phyloP scores from a whole-genome alignment of 2,329 filamentous ascomycete genomes.

The Davidsoniella australis region DNA sequence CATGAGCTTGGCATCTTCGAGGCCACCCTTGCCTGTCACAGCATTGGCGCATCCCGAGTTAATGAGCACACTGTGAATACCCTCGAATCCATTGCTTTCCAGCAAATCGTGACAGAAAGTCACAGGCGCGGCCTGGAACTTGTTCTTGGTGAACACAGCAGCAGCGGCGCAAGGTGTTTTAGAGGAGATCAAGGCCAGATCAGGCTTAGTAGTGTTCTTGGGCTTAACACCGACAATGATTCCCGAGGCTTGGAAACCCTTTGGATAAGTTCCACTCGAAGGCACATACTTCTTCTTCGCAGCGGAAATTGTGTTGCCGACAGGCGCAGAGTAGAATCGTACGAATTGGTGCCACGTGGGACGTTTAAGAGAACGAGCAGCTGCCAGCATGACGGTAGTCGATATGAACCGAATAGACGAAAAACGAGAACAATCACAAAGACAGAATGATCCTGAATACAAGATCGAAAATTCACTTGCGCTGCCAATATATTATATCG shows the following conservation, averaged over 20 bases:
- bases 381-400: constrained; percentile 1
- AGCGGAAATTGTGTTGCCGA: constrained; percentile 36
- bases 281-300: constrained; percentile 87
- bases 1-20: constrained; percentile 81
- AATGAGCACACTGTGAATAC: constrained; percentile 67
- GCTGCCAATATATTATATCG: too few species aligned
- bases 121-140: constrained; percentile 92
- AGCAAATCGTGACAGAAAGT: constrained; percentile 65
- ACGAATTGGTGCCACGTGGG: constrained; percentile 4
- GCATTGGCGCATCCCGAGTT: constrained; percentile 97
- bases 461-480: too few species aligned
- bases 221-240: constrained; percentile 89
- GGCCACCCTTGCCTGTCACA: constrained; percentile 76
- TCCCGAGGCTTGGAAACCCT: constrained; percentile 74
- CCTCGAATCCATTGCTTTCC: constrained; percentile 45
- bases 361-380: background rate
- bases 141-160: constrained; percentile 94
- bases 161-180: constrained; percentile 73
- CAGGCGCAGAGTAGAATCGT: constrained; percentile 12
- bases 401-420: background rate
- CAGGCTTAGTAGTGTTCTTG: constrained; percentile 77
- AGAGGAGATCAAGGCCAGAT: constrained; percentile 76
- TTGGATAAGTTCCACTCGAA: constrained; percentile 67
- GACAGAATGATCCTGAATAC: background rate
- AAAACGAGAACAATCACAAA: background rate